phyloP scores from a whole-genome alignment of 2,329 filamentous ascomycete species.

The Chrysoporthe puriensis region DNA sequence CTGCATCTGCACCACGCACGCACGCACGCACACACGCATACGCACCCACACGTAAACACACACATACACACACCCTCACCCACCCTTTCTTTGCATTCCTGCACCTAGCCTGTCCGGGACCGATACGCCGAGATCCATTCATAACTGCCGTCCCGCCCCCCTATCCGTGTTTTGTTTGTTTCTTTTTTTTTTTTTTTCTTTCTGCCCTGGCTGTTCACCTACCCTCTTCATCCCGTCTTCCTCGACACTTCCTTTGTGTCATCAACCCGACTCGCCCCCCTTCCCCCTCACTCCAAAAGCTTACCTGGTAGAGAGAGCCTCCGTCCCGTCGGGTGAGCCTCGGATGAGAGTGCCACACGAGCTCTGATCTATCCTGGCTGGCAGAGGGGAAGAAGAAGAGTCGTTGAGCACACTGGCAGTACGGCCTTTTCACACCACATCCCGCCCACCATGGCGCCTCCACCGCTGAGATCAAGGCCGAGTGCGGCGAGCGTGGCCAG shows the following conservation, averaged over 20 bases:
- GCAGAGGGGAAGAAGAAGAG: not conserved
- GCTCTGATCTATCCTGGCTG: not conserved
- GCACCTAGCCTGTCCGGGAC: not conserved
- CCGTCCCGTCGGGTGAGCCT: not conserved
- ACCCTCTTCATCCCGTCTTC: not conserved
- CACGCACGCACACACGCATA: too few relatives aligned
- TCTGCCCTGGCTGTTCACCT: not conserved
- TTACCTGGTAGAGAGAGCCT: not conserved
- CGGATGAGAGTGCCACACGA: not conserved
- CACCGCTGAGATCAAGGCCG: constrained; percentile 12
- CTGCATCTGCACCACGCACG: not conserved
- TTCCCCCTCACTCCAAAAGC: not conserved
- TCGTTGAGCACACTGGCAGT: not conserved
- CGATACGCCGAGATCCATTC: not conserved
- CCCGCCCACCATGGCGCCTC: constrained; percentile 9
- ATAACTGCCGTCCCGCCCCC: constrained; percentile 3
- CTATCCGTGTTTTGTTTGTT: not conserved
- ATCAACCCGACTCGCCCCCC: not conserved
- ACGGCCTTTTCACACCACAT: not conserved
- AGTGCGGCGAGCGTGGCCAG: constrained; percentile 26
- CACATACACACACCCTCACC: too few relatives aligned
- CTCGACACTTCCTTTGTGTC: not conserved
- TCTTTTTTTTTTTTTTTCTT: not conserved
- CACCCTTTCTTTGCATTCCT: not conserved
- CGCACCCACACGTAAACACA: too few relatives aligned